Base-by-base conservation (phyloP, 306 rosid genomes). In the Sesbania bispinosa region DNA sequence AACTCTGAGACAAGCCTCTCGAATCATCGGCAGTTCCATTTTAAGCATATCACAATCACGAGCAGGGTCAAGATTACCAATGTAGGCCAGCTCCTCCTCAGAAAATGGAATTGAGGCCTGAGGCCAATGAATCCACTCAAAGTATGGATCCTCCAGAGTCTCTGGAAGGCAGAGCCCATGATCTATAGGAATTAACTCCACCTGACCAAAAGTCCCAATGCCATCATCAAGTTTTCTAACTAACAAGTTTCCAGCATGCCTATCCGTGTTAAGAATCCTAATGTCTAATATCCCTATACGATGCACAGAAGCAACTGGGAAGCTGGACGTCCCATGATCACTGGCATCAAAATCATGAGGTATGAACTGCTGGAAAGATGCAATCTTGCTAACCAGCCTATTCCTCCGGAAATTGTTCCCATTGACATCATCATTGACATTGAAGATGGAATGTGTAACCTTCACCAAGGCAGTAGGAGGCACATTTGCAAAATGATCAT, bases 61-160 rank as follows among this genome's bases (percentile, higher is more conserved):
- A 38, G 0, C 38, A 11, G 97, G 96, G 26, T 91, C 61, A 43
- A 91, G 97, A 16, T 77, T 65, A 14, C 41, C 30, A 24, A 94
- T 91, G 77, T 94, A 94, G 52, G 82, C 83, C 65, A 94, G 95
- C 85, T 91, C 99, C 1, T 94, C 99, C 5, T 89, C 97, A 0
- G 99, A 75, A 73, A 94, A 94, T 0, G 99, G 99, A 75, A 94
- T 94, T 0, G 99, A 94, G 69, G 99, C 87, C 77, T 94, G 99
- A 42, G 99, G 99, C 99, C 99, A 94, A 78, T 94, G 99, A 68
- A 94, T 94, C 99, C 99, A 94, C 88, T 94, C 99, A 38, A 94
- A 91, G 47, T 94, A 94, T 0, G 99, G 99, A 51, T 94, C 99
- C 85, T 94, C 99, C 82, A 94, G 78, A 61, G 90, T 77, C 63